Evolutionary conservation across 2,329 filamentous ascomycete genomes (phyloP).

Genomic region (Botrytis fragariae): DNA sequence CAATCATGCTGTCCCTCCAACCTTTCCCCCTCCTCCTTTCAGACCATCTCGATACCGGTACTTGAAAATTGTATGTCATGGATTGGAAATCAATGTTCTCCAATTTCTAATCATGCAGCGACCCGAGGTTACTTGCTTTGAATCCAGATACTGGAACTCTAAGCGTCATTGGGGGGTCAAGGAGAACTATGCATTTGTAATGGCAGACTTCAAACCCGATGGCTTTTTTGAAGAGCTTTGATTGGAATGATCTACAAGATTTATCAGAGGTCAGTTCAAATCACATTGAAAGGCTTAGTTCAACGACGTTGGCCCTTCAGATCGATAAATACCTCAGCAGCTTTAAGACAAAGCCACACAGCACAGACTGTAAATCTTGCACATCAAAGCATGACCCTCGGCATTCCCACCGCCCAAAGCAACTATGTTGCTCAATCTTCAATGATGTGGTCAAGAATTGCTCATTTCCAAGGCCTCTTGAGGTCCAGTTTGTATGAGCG

Average conservation of each 20-base stretch:
- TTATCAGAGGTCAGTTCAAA: not conserved
- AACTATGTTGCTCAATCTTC: not conserved
- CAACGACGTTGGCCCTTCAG: not conserved
- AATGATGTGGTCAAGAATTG: not conserved
- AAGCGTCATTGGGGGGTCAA: not conserved
- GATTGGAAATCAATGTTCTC: not conserved
- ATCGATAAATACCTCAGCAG: not conserved
- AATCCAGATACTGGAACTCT: not conserved
- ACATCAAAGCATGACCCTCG: not conserved
- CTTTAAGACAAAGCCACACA: not conserved
- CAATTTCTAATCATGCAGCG: not conserved
- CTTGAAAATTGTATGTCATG: too few species aligned
- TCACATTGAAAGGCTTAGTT: constrained; percentile 10
- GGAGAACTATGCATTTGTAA: not conserved
- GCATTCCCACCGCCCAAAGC: not conserved
- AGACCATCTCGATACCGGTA: not conserved
- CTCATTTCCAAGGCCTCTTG: not conserved
- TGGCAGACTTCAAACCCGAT: not conserved
- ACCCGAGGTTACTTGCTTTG: not conserved
- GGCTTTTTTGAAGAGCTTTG: not conserved
- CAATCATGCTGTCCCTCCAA: not conserved
- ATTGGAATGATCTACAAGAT: not conserved
- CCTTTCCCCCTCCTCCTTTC: not conserved
- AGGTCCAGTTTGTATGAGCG: not conserved
- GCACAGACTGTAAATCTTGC: not conserved